These are phyloP conservation scores for Groenewaldozyma salmanticensis DNA, from an alignment of 805 yeast genomes.

Conservation along the genomic window DNA sequence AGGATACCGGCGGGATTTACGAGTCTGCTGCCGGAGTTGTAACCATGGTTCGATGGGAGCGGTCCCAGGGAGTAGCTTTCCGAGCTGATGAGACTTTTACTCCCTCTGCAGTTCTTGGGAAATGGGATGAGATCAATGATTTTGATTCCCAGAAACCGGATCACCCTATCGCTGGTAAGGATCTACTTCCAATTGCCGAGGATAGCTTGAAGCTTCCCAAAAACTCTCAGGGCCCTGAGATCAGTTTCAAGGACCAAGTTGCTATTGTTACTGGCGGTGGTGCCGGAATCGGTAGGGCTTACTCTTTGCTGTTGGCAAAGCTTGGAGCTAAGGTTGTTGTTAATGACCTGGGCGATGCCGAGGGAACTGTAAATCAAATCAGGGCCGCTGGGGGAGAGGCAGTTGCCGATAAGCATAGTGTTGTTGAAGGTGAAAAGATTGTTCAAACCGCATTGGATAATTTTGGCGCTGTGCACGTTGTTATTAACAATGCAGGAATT, in stretches of 20 bases:
- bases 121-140: conserved; percentile 52
- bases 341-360: conserved; percentile 75
- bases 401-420: conserved; percentile 75
- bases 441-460: conserved; percentile 64
- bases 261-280: conserved; percentile 94
- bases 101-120: conserved; percentile 70
- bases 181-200: conserved; percentile 53
- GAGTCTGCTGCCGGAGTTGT: conserved; percentile 94
- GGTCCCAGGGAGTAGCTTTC: conserved; percentile 78
- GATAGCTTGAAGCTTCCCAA: conserved; percentile 43
- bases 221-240: conserved; percentile 48
- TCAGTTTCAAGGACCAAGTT: conserved; percentile 70
- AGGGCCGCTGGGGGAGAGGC: conserved; percentile 66
- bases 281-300: conserved; percentile 85
- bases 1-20: conserved; percentile 64
- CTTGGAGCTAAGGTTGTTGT: conserved; percentile 94
- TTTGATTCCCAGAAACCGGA: conserved; percentile 49
- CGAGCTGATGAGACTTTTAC: conserved; percentile 70
- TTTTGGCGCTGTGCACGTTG: conserved; percentile 77
- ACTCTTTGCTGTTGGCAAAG: conserved; percentile 74
- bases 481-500: conserved; percentile 92
- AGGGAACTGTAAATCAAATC: conserved; percentile 66
- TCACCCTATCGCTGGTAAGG: conserved; percentile 65
- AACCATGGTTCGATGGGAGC: conserved; percentile 90
- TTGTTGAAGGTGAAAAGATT: conserved; percentile 67